Evolutionary conservation across 768 basidiomycete genomes (phyloP).

Genomic region (Boletus speciosus): DNA sequence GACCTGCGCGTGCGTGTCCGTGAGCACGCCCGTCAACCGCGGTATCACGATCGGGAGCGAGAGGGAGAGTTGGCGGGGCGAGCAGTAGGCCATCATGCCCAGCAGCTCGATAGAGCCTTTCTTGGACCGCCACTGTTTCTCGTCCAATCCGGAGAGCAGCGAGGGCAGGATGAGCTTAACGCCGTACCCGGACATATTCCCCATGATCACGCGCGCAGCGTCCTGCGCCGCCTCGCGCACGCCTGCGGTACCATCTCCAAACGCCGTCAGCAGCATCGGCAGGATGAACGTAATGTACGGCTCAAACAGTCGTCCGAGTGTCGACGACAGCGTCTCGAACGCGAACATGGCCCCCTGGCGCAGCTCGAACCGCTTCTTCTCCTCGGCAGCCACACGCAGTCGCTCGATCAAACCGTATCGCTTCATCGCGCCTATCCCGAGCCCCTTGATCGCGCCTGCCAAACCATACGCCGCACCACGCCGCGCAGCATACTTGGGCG

Average conservation of each 20-base stretch:
- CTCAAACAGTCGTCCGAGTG: slow-evolving; percentile 88
- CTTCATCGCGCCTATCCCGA: slow-evolving; percentile 81
- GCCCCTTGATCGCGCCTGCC: slow-evolving; percentile 89
- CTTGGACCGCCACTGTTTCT: slow-evolving; percentile 98
- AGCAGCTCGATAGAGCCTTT: slow-evolving; percentile 95
- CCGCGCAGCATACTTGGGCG: slow-evolving; percentile 85
- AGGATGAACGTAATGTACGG: slow-evolving; percentile 86
- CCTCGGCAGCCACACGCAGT: slow-evolving; percentile 72
- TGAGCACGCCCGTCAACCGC: slow-evolving; percentile 88
- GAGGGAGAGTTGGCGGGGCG: slow-evolving; percentile 89
- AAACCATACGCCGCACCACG: slow-evolving; percentile 97
- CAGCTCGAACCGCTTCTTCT: slow-evolving; percentile 84
- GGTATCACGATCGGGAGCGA: slow-evolving; percentile 97
- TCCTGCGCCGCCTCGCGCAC: slow-evolving; percentile 94
- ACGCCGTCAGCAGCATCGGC: slow-evolving; percentile 75
- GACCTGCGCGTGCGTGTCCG: slow-evolving; percentile 97
- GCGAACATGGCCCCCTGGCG: slow-evolving; percentile 95
- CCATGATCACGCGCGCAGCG: slow-evolving; percentile 92
- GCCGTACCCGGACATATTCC: slow-evolving; percentile 88
- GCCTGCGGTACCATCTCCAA: slow-evolving; percentile 83
- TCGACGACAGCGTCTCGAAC: slow-evolving; percentile 85
- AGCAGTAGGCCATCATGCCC: slow-evolving; percentile 99
- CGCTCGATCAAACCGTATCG: slow-evolving; percentile 75
- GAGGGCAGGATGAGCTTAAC: slow-evolving; percentile 94
- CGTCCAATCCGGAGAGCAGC: slow-evolving; percentile 85